Conservation (phyloP, 2,329 filamentous ascomycete species). For the Paraphoma sp. region DNA sequence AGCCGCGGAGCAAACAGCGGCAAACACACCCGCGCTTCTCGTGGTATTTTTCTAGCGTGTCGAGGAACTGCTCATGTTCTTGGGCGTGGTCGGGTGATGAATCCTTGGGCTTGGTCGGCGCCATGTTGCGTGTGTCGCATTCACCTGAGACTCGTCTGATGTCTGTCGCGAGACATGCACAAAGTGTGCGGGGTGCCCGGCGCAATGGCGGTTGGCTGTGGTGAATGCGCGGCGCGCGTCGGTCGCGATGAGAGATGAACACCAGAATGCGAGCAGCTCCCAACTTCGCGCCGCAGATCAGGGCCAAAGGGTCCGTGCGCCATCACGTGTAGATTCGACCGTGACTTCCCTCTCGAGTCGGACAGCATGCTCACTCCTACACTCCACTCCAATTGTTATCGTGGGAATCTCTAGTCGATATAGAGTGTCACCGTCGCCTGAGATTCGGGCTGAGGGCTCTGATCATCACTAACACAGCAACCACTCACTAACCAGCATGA, state of each 20-base stretch:
- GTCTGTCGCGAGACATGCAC: constrained; percentile 29
- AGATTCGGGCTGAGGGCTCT: neutral
- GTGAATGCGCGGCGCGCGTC: constrained; percentile 39
- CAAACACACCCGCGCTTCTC: constrained; percentile 70
- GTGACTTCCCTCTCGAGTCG: constrained; percentile 20
- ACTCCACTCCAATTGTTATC: neutral
- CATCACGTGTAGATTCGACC: constrained; percentile 25
- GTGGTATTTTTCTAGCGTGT: constrained; percentile 75
- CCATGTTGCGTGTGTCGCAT: constrained; percentile 53
- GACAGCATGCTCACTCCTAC: neutral
- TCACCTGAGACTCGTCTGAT: constrained; percentile 20
- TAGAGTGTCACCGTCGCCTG: neutral
- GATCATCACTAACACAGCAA: constrained; percentile 16
- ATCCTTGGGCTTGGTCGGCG: constrained; percentile 52
- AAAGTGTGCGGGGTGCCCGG: constrained; percentile 22
- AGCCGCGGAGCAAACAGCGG: constrained; percentile 17
- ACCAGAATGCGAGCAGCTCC: constrained; percentile 37
- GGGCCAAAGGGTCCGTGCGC: constrained; percentile 9
- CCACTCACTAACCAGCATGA: constrained; percentile 24
- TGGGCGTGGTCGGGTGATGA: constrained; percentile 57
- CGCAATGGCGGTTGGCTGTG: constrained; percentile 28
- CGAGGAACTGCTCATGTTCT: constrained; percentile 82
- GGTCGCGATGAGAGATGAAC: constrained; percentile 40
- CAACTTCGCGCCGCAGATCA: constrained; percentile 21
- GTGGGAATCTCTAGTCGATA: neutral